Conservation (phyloP, 805 yeast species). For the Saccharomycopsis fermentans region DNA sequence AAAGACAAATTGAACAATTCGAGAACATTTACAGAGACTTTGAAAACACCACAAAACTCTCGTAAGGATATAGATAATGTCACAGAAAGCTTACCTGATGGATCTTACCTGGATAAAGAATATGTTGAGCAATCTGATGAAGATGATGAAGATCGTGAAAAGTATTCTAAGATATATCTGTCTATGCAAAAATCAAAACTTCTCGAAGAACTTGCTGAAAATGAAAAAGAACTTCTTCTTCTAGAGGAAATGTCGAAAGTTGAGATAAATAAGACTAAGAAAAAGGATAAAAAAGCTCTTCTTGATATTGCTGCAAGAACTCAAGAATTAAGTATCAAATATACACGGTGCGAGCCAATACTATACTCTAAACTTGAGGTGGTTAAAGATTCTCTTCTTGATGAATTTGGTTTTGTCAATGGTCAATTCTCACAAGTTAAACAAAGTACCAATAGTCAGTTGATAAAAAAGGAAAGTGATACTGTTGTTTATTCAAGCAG, state of each 20-base stretch:
- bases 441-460: not conserved
- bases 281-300: constrained; percentile 8
- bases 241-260: constrained; percentile 9
- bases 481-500: not conserved
- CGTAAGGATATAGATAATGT: not conserved
- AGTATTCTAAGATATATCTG: not conserved
- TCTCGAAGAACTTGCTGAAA: constrained; percentile 7
- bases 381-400: constrained; percentile 9
- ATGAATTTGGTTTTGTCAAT: constrained; percentile 13
- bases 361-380: constrained; percentile 12
- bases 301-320: constrained; percentile 17
- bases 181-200: not conserved
- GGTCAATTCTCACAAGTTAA: constrained; percentile 8
- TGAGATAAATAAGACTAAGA: not conserved
- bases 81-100: not conserved
- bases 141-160: not conserved
- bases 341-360: constrained; percentile 11
- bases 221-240: constrained; percentile 9
- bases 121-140: constrained; percentile 1
- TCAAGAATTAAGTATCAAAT: constrained; percentile 11
- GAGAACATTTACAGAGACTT: too few relatives aligned
- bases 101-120: not conserved
- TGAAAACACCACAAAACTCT: too few relatives aligned
- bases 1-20: too few relatives aligned
- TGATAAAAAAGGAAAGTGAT: not conserved